Evolutionary conservation across 2,329 filamentous ascomycete genomes (phyloP), one percentile per base, ranked within the genome.

Genomic region (Allantophomopsis lycopodina): DNA sequence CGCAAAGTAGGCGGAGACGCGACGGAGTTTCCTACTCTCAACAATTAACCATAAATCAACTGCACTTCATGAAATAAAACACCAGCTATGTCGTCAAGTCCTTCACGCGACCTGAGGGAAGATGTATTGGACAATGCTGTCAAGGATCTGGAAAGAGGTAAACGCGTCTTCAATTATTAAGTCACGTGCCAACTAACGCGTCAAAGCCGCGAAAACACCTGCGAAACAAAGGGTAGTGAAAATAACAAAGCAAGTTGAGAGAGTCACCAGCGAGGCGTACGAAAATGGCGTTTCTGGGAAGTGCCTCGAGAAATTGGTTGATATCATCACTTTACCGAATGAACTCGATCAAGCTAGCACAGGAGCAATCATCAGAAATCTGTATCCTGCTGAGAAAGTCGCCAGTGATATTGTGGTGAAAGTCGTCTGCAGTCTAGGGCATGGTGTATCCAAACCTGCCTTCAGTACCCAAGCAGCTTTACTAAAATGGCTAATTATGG

Each of bases 341-440:
- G 65, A 79, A 48, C 69, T 94, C 16, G 84, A 91, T 55, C 86
- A 91, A 58, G 76, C 76, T 20, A 86, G 77, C 48, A 66, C 80
- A 20, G 76, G 72, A 12, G 71, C 67, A 20, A 63, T 93, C 37
- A 60, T 86, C 49, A 83, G 78, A 46, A 83, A 81, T 44, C 62
- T 93, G 37, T 93, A 89, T 56, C 85, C 86, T 2, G 68, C 71
- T n/a, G 65, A 68, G 32, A 67, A 66, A 33, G 68, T 93, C n/a
- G 55, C 71, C 11, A 64, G 71, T 28, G 65, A 73, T 41, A 57
- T 76, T 32, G 63, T 83, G 37, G 64, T 84, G 37, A 76, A 72
- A 42, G 61, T 88, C 8, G 69, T 91, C 16, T 79, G 78, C 39
- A 75, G 73, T 36, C 66, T 94, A n/a, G 84, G 86, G 3, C 79